phyloP scores from a whole-genome alignment of 2,329 filamentous ascomycete genomes.

The Helicocarpus griseus region DNA sequence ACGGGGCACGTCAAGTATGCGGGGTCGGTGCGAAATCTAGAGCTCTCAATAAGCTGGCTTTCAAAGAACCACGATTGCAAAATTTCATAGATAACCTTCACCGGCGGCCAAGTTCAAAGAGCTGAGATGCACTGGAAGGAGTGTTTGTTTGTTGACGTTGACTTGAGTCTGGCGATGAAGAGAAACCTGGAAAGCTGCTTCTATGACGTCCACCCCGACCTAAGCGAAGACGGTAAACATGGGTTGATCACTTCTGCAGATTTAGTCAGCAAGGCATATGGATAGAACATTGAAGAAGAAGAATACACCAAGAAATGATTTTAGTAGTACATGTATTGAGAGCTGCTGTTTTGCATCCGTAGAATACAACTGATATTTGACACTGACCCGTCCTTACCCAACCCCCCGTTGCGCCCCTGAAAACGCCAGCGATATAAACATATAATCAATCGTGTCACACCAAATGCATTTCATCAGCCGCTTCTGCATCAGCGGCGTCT shows the following conservation, averaged over 20 bases:
- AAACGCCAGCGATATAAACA: background rate
- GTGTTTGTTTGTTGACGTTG: background rate
- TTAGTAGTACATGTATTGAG: background rate
- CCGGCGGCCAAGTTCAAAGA: too few relatives aligned
- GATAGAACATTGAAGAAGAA: background rate
- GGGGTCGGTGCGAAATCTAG: background rate
- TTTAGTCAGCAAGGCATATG: too few relatives aligned
- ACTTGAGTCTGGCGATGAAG: background rate
- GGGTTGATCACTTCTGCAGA: too few relatives aligned
- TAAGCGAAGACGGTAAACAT: too few relatives aligned
- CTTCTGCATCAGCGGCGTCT: background rate
- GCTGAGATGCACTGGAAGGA: background rate
- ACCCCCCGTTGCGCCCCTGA: background rate
- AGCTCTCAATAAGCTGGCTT: background rate
- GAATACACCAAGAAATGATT: background rate
- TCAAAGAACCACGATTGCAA: too few relatives aligned
- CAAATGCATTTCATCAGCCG: constrained; percentile 11
- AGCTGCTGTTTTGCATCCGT: background rate
- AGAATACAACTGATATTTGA: background rate
- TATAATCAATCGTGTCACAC: constrained; percentile 5
- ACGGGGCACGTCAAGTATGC: background rate
- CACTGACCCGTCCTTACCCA: background rate
- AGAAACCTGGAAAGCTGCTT: background rate
- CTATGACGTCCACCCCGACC: background rate
- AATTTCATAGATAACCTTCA: too few relatives aligned